Evolutionary conservation across 2,329 filamentous ascomycete species (phyloP).

Genomic region (Myotisia sp.): DNA sequence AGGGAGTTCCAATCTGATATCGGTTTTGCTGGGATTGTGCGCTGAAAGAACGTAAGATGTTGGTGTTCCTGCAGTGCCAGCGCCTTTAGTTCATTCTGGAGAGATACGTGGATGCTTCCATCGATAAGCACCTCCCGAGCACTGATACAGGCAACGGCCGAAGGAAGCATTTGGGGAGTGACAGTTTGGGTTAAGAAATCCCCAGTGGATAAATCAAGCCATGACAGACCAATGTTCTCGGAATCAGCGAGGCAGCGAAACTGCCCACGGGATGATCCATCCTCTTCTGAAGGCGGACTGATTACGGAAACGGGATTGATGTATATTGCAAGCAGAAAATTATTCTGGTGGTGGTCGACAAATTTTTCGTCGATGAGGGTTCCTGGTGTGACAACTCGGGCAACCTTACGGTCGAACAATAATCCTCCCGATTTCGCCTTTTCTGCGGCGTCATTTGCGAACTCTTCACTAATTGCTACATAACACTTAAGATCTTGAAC

Average conservation of each 20-base stretch:
- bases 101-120: conserved; percentile 43
- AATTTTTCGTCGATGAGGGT: conserved; percentile 97
- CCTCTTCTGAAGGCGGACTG: conserved; percentile 13
- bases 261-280: conserved; percentile 13
- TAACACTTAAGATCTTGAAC: conserved; percentile 83
- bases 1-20: conserved; percentile 58
- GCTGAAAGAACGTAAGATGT: conserved; percentile 56
- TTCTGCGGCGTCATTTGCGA: conserved; percentile 55
- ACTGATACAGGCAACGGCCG: conserved; percentile 65
- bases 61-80: conserved; percentile 63
- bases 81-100: conserved; percentile 47
- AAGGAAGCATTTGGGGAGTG: conserved; percentile 56
- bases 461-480: conserved; percentile 90
- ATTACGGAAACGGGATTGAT: conserved; percentile 25
- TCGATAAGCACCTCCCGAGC: conserved; percentile 77
- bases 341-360: conserved; percentile 85
- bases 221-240: conserved; percentile 60
- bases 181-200: conserved; percentile 78
- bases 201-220: conserved; percentile 89
- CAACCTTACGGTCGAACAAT: conserved; percentile 70
- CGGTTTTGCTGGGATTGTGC: conserved; percentile 29
- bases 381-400: conserved; percentile 80
- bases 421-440: conserved; percentile 63
- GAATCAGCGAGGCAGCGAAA: conserved; percentile 20
- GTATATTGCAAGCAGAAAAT: conserved; percentile 76